Evolutionary conservation across 495 filamentous ascomycete species (phyloP).

Genomic region (Lichenothelia convexa): DNA sequence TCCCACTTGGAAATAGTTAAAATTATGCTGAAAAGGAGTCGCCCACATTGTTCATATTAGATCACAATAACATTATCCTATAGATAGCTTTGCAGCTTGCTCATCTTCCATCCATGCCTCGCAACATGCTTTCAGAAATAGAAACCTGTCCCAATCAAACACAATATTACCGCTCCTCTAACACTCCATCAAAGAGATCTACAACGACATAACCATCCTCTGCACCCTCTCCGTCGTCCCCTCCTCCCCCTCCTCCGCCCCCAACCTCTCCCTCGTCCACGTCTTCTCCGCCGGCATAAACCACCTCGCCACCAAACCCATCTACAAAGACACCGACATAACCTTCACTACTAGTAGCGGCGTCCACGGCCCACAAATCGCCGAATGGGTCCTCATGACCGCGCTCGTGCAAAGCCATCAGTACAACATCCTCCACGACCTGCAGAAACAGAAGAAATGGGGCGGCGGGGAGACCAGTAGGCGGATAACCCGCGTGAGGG

Average conservation of each 20-base stretch:
- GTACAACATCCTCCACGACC: slow-evolving; percentile 29
- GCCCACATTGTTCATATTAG: too few relatives aligned
- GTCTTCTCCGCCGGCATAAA: slow-evolving; percentile 60
- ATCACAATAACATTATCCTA: too few relatives aligned
- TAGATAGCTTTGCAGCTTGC: too few relatives aligned
- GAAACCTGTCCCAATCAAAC: too few relatives aligned
- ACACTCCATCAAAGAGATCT: slow-evolving; percentile 34
- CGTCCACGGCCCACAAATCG: slow-evolving; percentile 68
- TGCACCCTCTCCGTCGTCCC: slow-evolving; percentile 40
- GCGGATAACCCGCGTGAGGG: slow-evolving; percentile 19
- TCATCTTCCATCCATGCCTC: too few relatives aligned
- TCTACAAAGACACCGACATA: slow-evolving; percentile 45
- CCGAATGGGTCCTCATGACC: slow-evolving; percentile 58
- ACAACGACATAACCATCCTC: slow-evolving; percentile 43
- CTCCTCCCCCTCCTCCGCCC: slow-evolving; percentile 25
- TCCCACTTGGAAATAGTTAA: too few relatives aligned
- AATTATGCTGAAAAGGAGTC: too few relatives aligned
- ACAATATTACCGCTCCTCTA: too few relatives aligned
- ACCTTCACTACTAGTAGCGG: slow-evolving; percentile 55
- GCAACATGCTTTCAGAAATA: too few relatives aligned
- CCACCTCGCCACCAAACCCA: slow-evolving; percentile 39
- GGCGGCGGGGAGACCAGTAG: slow-evolving; percentile 16
- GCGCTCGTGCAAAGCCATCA: slow-evolving; percentile 37
- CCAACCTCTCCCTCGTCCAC: slow-evolving; percentile 53
- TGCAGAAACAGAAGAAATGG: slow-evolving; percentile 36